Evolutionary conservation across 345 rosid species (phyloP), one percentile per base, ranked within the genome.

Genomic region (Excoecaria agallocha): DNA sequence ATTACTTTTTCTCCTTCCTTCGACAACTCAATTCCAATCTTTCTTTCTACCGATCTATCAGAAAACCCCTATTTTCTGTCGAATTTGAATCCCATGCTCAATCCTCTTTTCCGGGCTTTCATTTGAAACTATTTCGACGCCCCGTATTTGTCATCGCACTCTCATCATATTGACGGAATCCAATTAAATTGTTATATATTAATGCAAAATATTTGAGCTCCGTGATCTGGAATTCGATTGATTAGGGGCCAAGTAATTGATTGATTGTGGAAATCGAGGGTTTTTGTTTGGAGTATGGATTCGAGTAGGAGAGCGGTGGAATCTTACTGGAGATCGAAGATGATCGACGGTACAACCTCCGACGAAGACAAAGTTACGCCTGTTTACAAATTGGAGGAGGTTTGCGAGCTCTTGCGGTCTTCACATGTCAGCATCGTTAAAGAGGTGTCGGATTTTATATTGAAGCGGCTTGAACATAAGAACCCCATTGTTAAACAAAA

Each of bases 231-330:
- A 30, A 54, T 51, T 35, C 35, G 52, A 70, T 56, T 37, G 51
- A 24, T 13, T 70, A 20, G 50, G 52, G 43, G 52, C 12, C 45
- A 58, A 71, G 12, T 22, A 20, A 12, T 24, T 57, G 41, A 56
- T 45, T 45, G 35, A 55, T 56, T 56, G 37, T n/a, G 22, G 62
- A n/a, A 37, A 11, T 70, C 62, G 22, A 22, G 74, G 64, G 37
- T 45, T 55, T 15, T 12, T 54, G 49, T 52, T 54, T 8, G n/a
- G n/a, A 13, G 56, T 37, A 95, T 95, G 99, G 98, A 95, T 84
- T 93, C 99, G 69, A 95, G 99, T 85, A 88, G 98, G 79, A 89
- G 98, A 84, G 99, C 99, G 20, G 98, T 95, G 84, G 99, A 95
- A 76, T 91, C 99, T 74, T 95, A 91, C 75, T 91, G 98, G 99